phyloP scores from a whole-genome alignment of 192 early-diverging fungal species.

The Linnemannia schmuckeri region DNA sequence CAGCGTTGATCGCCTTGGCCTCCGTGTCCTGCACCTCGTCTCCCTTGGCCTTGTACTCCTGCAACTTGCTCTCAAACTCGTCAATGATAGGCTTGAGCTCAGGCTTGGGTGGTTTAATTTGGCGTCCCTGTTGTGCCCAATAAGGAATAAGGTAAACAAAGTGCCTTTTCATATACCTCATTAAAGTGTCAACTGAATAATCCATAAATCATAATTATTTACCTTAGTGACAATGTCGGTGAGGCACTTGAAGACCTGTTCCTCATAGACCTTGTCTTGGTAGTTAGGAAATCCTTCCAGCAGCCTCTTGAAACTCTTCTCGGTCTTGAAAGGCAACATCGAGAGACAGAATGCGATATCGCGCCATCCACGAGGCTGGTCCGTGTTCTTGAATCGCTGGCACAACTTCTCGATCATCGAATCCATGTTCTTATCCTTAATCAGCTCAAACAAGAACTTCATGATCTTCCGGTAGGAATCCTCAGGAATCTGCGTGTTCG shows the following conservation, averaged over 20 bases:
- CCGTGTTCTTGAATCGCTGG: conserved; percentile 88
- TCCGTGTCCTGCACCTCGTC: conserved; percentile 51
- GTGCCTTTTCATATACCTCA: not conserved
- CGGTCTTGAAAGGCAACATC: conserved; percentile 88
- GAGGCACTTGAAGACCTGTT: conserved; percentile 86
- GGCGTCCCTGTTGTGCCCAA: conserved; percentile 63
- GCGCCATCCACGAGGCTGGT: conserved; percentile 85
- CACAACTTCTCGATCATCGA: conserved; percentile 98
- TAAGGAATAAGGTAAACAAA: not conserved
- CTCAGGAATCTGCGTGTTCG: conserved; percentile 81
- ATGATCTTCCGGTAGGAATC: conserved; percentile 90
- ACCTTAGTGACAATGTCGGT: conserved; percentile 90
- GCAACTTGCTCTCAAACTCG: conserved; percentile 87
- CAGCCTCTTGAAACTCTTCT: conserved; percentile 88
- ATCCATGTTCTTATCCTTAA: conserved; percentile 96
- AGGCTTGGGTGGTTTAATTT: conserved; percentile 73
- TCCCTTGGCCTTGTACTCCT: conserved; percentile 74
- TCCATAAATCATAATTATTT: not conserved
- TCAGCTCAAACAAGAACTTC: conserved; percentile 96
- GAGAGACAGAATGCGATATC: conserved; percentile 96
- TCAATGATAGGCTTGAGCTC: conserved; percentile 87
- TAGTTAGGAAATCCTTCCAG: conserved; percentile 88
- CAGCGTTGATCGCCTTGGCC: conserved; percentile 45
- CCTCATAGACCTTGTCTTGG: conserved; percentile 93
- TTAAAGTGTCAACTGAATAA: not conserved